Conservation (phyloP, 2,329 filamentous ascomycete genomes). For the Aureobasidium pullulans region DNA sequence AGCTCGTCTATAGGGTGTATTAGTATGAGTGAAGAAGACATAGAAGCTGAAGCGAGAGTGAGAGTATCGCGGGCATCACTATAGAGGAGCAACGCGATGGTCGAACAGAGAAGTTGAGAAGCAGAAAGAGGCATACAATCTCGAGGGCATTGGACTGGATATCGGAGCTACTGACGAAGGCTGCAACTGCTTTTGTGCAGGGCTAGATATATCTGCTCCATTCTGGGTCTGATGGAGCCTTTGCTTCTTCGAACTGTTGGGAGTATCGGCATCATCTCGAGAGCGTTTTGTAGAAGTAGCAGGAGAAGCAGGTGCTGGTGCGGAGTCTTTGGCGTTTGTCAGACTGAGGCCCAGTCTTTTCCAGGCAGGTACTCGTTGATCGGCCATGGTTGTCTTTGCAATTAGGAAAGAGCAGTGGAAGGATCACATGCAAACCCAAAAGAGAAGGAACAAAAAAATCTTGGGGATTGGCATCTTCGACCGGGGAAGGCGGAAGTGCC, state of each 20-base stretch:
- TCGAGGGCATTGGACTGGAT: conserved; percentile 8
- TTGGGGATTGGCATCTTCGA: neutral
- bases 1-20: neutral
- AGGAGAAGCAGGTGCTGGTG: neutral
- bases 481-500: conserved; percentile 8
- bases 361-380: conserved; percentile 46
- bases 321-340: conserved; percentile 42
- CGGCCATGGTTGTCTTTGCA: neutral
- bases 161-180: conserved; percentile 6
- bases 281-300: neutral
- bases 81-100: neutral
- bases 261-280: conserved; percentile 1
- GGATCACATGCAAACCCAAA: conserved; percentile 1
- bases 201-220: neutral
- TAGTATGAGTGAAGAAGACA: neutral
- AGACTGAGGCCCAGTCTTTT: conserved; percentile 54
- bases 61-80: neutral
- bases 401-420: neutral
- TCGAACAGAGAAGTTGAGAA: neutral
- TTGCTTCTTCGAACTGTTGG: conserved; percentile 5
- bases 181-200: neutral
- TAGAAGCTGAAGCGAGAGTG: neutral
- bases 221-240: conserved; percentile 6
- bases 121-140: neutral
- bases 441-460: neutral